phyloP scores from a whole-genome alignment of 805 yeast species.

The Ogataea trehalophila region DNA sequence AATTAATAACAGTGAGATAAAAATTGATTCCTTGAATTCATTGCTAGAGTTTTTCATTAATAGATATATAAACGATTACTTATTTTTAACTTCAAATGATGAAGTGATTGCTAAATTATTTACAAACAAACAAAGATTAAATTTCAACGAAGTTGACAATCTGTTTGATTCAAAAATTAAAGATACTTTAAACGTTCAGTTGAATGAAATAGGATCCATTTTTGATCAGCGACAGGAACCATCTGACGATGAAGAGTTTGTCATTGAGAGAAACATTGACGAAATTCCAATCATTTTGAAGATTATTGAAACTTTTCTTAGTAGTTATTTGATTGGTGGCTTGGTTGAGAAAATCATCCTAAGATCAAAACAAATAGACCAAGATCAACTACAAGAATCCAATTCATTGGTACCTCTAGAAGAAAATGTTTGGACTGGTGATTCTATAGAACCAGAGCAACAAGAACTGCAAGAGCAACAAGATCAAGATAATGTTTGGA shows the following conservation, averaged over 20 bases:
- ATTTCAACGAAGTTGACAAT: slow-evolving; percentile 20
- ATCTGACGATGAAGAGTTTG: neutral
- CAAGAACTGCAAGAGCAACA: neutral
- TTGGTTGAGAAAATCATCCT: slow-evolving; percentile 28
- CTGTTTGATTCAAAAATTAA: slow-evolving; percentile 18
- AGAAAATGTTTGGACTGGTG: neutral
- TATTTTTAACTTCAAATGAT: slow-evolving; percentile 20
- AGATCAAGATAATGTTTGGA: neutral
- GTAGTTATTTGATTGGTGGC: slow-evolving; percentile 33
- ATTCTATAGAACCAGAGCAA: too few species aligned
- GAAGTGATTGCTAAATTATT: slow-evolving; percentile 14
- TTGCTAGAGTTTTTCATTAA: slow-evolving; percentile 31
- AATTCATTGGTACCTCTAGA: slow-evolving; percentile 12
- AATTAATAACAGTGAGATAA: slow-evolving; percentile 28
- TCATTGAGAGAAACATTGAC: slow-evolving; percentile 16
- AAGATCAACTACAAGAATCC: slow-evolving; percentile 19
- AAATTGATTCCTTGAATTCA: slow-evolving; percentile 31
- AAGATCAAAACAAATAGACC: slow-evolving; percentile 32
- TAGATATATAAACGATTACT: slow-evolving; percentile 27
- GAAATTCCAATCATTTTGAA: slow-evolving; percentile 33
- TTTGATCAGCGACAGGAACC: slow-evolving; percentile 11
- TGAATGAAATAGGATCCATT: slow-evolving; percentile 25
- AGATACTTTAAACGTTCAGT: slow-evolving; percentile 19
- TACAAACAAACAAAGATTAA: slow-evolving; percentile 7
- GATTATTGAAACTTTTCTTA: slow-evolving; percentile 30